Evolutionary conservation across 2,329 filamentous ascomycete genomes (phyloP), one percentile per base, ranked within the genome.

Genomic region (Chlorencoelia australis): DNA sequence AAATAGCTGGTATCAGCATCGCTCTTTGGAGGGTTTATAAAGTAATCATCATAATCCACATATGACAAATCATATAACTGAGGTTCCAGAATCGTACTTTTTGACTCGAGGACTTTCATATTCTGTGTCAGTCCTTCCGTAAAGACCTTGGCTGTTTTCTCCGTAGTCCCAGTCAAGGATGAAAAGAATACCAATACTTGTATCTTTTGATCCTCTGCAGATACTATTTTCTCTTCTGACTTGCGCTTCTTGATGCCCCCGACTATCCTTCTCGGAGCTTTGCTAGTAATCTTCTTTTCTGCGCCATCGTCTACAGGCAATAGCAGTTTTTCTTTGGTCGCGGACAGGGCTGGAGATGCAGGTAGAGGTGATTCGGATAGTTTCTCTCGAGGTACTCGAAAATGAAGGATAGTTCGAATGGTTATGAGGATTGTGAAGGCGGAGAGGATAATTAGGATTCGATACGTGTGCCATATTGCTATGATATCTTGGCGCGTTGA

Each of bases 1-100:
- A 95, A 79, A 49, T 79, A 74, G 43, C 79, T 75, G 3, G 63
- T 61, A 15, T 55, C 55, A 5, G 54, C 51, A 10, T 59, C 60
- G n/a, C 64, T 54, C 55, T 82, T 82, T 0, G 88, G 86, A 1
- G 78, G 73, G 2, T 70, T 73, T 40, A 94, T 76, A 55, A 96
- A 96, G 60, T 82, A 94, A 54, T 95, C 87, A 51, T 98, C 89
- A 50, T 89, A 84, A 51, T 96, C 89, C 35, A 93, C 72, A 43
- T 94, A 79, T 2, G 88, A 79, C 17, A 96, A 64, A 52, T 96
- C 86, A 39, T 82, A 66, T 8, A 86, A 59, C 52, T 82, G 67
- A 1, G 85, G 78, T 24, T 72, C 62, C 1, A 69, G 54, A 45
- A 71, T 72, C 5, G 52, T 51, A 18, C 58, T 59, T 14, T 43